phyloP scores from a whole-genome alignment of 2,329 filamentous ascomycete species.

The Sarocladiaceae sp. region DNA sequence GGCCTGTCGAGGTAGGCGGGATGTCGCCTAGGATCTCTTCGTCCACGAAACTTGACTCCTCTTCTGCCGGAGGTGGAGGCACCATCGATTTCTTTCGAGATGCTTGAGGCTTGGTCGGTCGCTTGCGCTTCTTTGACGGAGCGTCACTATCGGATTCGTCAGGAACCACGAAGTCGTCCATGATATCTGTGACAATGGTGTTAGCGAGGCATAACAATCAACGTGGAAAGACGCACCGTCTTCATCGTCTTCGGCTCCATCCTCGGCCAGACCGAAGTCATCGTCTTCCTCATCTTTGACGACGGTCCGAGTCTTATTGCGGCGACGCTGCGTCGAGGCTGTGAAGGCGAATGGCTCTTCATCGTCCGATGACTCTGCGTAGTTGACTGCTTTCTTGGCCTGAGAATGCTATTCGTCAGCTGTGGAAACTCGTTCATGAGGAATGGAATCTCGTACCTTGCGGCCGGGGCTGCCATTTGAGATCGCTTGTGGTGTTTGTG shows the following conservation, averaged over 20 bases:
- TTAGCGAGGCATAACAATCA: not conserved
- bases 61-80: conserved; percentile 17
- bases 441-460: conserved; percentile 51
- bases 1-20: conserved; percentile 63
- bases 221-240: conserved; percentile 39
- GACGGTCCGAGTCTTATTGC: conserved; percentile 47
- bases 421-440: not conserved
- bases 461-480: conserved; percentile 64
- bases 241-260: conserved; percentile 56
- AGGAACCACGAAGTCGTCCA: conserved; percentile 81
- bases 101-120: conserved; percentile 43
- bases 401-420: conserved; percentile 20
- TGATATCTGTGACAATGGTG: conserved; percentile 38
- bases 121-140: conserved; percentile 68
- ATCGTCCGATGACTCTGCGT: conserved; percentile 79
- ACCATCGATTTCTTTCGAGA: conserved; percentile 58
- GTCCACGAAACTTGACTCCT: conserved; percentile 40
- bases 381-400: conserved; percentile 60
- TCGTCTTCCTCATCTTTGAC: conserved; percentile 65
- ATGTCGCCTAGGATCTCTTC: conserved; percentile 51
- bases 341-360: conserved; percentile 60
- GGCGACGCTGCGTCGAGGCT: conserved; percentile 31
- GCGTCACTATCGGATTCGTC: conserved; percentile 66
- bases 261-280: conserved; percentile 43
- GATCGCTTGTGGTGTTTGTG: not conserved